Evolutionary conservation across 2,329 filamentous ascomycete species (phyloP).

Genomic region (Monilinia fructicola): DNA sequence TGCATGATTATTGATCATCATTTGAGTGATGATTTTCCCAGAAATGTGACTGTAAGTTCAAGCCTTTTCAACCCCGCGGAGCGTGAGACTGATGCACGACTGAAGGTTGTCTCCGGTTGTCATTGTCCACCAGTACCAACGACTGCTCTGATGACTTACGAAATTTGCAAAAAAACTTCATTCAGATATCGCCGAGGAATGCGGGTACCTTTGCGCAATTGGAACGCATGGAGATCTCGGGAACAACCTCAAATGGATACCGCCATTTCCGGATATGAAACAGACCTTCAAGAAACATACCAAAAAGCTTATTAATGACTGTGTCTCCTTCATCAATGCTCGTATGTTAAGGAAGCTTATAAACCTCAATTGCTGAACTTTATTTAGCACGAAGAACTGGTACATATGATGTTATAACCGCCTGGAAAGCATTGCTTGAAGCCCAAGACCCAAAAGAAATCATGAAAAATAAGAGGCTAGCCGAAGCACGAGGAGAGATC

Average conservation of each 20-base stretch:
- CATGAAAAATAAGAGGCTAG: slow-evolving; percentile 49
- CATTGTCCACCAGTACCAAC: slow-evolving; percentile 65
- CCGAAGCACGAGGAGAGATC: slow-evolving; percentile 57
- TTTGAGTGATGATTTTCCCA: slow-evolving; percentile 56
- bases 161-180: slow-evolving; percentile 59
- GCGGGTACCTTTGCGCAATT: slow-evolving; percentile 62
- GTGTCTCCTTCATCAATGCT: slow-evolving; percentile 64
- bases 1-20: slow-evolving; percentile 67
- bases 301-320: slow-evolving; percentile 62
- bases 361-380: not conserved
- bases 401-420: slow-evolving; percentile 57
- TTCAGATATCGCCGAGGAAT: slow-evolving; percentile 48
- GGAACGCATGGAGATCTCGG: slow-evolving; percentile 68
- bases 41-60: slow-evolving; percentile 37
- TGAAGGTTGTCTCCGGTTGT: slow-evolving; percentile 59
- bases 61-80: not conserved
- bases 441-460: slow-evolving; percentile 54
- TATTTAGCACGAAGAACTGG: slow-evolving; percentile 54
- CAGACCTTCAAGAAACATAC: slow-evolving; percentile 58
- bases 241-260: slow-evolving; percentile 62
- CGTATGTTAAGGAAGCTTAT: slow-evolving; percentile 37
- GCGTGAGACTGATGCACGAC: not conserved
- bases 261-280: slow-evolving; percentile 66
- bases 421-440: slow-evolving; percentile 58
- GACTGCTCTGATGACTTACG: slow-evolving; percentile 62